phyloP scores from a whole-genome alignment of 257 asterid genomes.

The Solanum habrochaites region DNA sequence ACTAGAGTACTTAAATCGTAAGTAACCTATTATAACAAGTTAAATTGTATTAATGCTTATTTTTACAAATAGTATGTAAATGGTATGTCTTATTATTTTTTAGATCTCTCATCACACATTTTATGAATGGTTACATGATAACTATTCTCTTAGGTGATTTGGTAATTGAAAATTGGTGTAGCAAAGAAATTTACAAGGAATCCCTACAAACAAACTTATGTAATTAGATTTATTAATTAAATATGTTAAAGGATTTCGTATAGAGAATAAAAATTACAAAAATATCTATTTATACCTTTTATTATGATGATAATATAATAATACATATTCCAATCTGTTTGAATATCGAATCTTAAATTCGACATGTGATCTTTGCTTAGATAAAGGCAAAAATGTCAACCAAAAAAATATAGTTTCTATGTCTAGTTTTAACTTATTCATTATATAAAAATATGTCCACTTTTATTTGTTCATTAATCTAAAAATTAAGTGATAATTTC shows the following conservation, averaged over 20 bases:
- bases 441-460: no score
- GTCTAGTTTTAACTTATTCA: no score
- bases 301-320: neutral
- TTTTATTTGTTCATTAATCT: no score
- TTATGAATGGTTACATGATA: neutral
- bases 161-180: neutral
- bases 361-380: neutral
- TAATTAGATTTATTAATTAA: neutral
- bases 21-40: neutral
- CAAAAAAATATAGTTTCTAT: neutral
- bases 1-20: neutral
- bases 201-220: neutral
- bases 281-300: neutral
- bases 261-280: neutral
- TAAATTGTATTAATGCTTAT: neutral
- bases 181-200: neutral
- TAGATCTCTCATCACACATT: neutral
- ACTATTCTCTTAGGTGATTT: neutral
- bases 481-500: no score
- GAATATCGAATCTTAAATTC: neutral
- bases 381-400: neutral
- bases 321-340: neutral
- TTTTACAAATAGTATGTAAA: no score
- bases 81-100: neutral
- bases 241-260: neutral